Base-by-base conservation (phyloP, 345 rosid genomes). In the Erucastrum elatum region DNA sequence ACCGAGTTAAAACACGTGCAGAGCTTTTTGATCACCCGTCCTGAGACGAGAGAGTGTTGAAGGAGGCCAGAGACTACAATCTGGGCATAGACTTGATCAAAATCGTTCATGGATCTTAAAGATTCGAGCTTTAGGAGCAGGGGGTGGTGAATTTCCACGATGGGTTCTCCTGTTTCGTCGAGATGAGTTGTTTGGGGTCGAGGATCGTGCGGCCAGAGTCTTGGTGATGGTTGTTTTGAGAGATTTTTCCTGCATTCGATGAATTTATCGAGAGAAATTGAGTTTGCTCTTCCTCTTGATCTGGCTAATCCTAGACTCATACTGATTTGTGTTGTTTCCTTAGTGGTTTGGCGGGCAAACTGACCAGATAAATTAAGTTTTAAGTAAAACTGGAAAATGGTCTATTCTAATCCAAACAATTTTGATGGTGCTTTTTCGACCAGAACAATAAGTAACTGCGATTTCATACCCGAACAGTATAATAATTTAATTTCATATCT, bases 21-120 rank as follows among this genome's bases (percentile, higher is more conserved):
- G 55, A 90, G 89, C 90, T 83, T 87, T 77, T 90, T 88, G 27
- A 90, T 66, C 70, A 73, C 84, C 27, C 84, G 81, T 49, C 91
- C 81, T 0, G 84, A 86, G 12, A 83, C 88, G 1, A 86, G 87
- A 56, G 93, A 75, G 80, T 85, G 70, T 17, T 87, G 88, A 31
- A 84, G 78, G 68, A 87, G 85, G 34, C 85, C 82, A 1, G 82
- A 68, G 74, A 86, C 72, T 5, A 83, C 11, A 33, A 85, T 82
- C 66, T 87, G 89, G 12, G 87, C 1, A 71, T 83, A 87, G 44
- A 86, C 80, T 78, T 85, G 88, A 41, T 85, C 69, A 73, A 89
- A 87, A 0, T 87, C 87, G 13, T 61, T 67, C 71, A 76, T 10
- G 64, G 34, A 46, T 68, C 63, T 17, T 71, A 85, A 84, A 26